Percentiles rank a stretch among this genome's conserved stretches.
phyloP scores from a whole-genome alignment of 2,329 filamentous ascomycete species.

The Penicillium expansum region DNA sequence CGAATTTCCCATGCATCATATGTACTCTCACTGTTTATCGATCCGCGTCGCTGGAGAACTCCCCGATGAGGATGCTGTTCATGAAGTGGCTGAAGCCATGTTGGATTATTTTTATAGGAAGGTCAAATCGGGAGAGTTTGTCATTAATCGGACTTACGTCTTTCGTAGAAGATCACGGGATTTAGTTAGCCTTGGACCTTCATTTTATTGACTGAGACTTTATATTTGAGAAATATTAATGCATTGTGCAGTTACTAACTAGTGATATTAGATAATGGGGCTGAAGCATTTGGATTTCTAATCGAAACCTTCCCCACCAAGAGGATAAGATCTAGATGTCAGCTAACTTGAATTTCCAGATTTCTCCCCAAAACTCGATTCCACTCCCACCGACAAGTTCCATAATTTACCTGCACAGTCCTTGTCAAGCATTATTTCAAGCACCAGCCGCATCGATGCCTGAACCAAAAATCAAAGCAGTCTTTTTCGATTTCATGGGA shows the following conservation, averaged over 20 bases:
- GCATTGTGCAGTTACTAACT: too few relatives aligned
- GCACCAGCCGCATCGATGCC: not conserved
- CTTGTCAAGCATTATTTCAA: not conserved
- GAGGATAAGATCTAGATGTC: not conserved
- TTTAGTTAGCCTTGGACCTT: not conserved
- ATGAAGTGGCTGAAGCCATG: not conserved
- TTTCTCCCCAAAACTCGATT: too few relatives aligned
- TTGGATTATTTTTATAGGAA: not conserved
- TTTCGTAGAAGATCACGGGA: not conserved
- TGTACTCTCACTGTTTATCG: conserved; percentile 1
- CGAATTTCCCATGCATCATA: not conserved
- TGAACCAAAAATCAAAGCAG: conserved; percentile 40
- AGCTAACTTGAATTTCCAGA: too few relatives aligned
- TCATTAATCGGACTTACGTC: not conserved
- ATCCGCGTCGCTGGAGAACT: not conserved
- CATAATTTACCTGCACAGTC: not conserved
- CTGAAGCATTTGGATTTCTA: not conserved
- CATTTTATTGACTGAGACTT: not conserved
- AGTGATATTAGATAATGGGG: too few relatives aligned
- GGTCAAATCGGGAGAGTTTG: not conserved
- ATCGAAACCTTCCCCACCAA: not conserved
- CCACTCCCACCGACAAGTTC: too few relatives aligned
- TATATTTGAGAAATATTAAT: too few relatives aligned
- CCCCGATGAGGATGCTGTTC: not conserved
- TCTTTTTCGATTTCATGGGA: conserved; percentile 60